Conservation (phyloP, 371 early-diverging fungal species). For the Lichtheimia ramosa region DNA sequence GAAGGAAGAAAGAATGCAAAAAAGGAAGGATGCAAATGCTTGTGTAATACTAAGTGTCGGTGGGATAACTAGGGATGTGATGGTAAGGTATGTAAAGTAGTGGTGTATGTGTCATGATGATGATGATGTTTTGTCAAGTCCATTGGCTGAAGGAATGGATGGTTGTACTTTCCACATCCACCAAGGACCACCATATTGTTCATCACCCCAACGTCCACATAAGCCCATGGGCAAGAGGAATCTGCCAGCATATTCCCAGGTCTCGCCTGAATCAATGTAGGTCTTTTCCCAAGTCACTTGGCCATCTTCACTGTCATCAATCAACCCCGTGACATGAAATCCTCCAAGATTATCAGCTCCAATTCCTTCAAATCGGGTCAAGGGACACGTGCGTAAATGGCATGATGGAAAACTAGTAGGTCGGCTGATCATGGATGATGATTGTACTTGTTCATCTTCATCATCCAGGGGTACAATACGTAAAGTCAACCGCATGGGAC, state of each 20-base stretch:
- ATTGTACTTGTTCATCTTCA: neutral
- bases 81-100: too few species aligned
- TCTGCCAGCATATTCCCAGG: slow-evolving; percentile 50
- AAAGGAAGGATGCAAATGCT: too few species aligned
- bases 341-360: slow-evolving; percentile 41
- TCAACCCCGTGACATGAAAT: slow-evolving; percentile 41
- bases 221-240: slow-evolving; percentile 46
- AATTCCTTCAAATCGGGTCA: slow-evolving; percentile 47
- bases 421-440: neutral
- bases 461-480: slow-evolving; percentile 44
- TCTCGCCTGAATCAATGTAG: slow-evolving; percentile 43
- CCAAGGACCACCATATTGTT: slow-evolving; percentile 53
- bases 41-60: too few species aligned
- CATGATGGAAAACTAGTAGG: slow-evolving; percentile 23
- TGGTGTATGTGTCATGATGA: neutral
- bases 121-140: neutral
- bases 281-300: slow-evolving; percentile 50
- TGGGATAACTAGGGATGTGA: too few species aligned
- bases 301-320: slow-evolving; percentile 50
- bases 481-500: slow-evolving; percentile 42
- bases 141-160: neutral
- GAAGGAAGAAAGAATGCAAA: too few species aligned
- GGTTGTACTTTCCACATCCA: slow-evolving; percentile 44
- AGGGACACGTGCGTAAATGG: slow-evolving; percentile 35
- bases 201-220: slow-evolving; percentile 51